Evolutionary conservation across 2,329 filamentous ascomycete genomes (phyloP), one percentile per base, ranked within the genome.

Genomic region (Alternaria infectoria): DNA sequence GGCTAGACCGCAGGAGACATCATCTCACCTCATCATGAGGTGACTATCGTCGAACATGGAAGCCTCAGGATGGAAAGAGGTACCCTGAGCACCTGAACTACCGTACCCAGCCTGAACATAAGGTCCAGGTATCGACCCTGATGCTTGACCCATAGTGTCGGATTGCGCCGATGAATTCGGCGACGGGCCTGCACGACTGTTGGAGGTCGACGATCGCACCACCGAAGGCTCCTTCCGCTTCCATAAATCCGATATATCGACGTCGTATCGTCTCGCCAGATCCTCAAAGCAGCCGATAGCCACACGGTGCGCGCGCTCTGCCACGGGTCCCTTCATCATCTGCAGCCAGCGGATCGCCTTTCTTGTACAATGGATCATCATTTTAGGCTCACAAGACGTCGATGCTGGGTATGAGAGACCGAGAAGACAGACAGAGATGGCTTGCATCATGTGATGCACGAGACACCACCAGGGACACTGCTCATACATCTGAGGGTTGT

Each of bases 391-490:
- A 9, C 71, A 67, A 17, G 71, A 68, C 1, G 71, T 71, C 12
- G 65, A 58, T 5, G 71, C 61, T 4, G 67, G 64, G 51, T 76
- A 74, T 2, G 78, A 79, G 30, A 82, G 64, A 51, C 77, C 79
- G 17, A 81, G 73, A 61, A 82, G 72, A 32, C 82, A 69, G 25
- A 81, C 70, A 6, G 77, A 75, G 4, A 75, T 67, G 1, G 81
- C 78, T 66, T 83, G 81, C 72, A 82, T 79, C 21, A 83, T 59
- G 50, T 80, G 74, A 26, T 77, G 74, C n/a, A 82, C 68, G 25
- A 80, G 66, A 57, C 75, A 78, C 80, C 80, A 82, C 81, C 81
- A 83, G 4, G 81, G 81, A 2, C 75, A 75, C 21, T 74, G 69
- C 36, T 75, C 61, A 57, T 81, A 80, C 6, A 77, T 52, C 32